Conservation (phyloP, 2,329 filamentous ascomycete species). For the Cladosporium sphaerospermum region DNA sequence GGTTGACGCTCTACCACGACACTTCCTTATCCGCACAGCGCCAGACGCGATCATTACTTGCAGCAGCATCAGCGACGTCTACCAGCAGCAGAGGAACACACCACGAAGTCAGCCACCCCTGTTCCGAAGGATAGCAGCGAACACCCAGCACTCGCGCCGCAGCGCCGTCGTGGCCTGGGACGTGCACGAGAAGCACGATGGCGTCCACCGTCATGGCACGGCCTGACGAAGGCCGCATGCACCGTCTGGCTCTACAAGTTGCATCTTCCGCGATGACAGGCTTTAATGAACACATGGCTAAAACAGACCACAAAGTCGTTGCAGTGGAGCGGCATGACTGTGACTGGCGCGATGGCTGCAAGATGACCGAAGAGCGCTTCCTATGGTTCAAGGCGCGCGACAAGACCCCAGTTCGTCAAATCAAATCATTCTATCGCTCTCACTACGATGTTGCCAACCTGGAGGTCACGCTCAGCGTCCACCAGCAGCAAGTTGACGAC, state of each 20-base stretch:
- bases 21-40: background rate
- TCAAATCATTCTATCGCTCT: constrained; percentile 13
- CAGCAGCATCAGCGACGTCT: background rate
- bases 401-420: constrained; percentile 11
- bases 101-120: too few species aligned
- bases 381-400: constrained; percentile 32
- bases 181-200: background rate
- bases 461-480: background rate
- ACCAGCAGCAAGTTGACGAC: background rate
- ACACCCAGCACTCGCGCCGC: background rate
- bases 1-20: too few species aligned
- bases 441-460: constrained; percentile 13
- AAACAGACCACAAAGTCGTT: constrained; percentile 28
- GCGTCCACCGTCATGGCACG: constrained; percentile 5
- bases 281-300: constrained; percentile 10
- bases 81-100: background rate
- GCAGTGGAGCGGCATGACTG: constrained; percentile 26
- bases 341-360: constrained; percentile 15
- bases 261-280: constrained; percentile 28
- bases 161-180: background rate
- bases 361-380: constrained; percentile 24
- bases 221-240: constrained; percentile 3
- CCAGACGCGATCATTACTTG: background rate
- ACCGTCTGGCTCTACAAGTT: background rate
- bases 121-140: background rate